Conservation (phyloP, 108 stramenopile genomes). For the Nitzschia putrida region DNA sequence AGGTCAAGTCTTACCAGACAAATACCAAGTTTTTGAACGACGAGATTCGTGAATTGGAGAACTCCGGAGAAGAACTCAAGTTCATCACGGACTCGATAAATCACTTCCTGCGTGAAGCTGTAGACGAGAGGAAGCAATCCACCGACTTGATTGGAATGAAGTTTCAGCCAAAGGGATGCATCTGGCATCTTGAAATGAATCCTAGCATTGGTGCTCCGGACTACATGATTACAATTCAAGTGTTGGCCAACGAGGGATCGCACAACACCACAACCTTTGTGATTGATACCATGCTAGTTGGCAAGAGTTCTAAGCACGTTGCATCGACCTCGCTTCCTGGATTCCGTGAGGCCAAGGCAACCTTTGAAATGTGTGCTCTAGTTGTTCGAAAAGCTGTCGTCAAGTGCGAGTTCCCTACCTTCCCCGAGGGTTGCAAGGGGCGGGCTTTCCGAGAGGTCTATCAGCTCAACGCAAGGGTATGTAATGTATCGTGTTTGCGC, state of each 20-base stretch:
- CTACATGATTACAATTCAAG: conserved; percentile 37
- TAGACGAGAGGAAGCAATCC: conserved; percentile 25
- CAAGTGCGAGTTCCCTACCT: conserved; percentile 77
- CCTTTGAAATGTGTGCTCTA: conserved; percentile 50
- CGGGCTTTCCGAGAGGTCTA: conserved; percentile 80
- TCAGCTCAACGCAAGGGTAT: conserved; percentile 88
- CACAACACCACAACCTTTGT: conserved; percentile 39
- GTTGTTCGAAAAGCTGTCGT: conserved; percentile 71
- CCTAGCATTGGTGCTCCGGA: conserved; percentile 37
- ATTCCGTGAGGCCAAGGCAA: conserved; percentile 49
- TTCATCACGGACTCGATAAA: conserved; percentile 42
- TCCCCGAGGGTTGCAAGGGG: conserved; percentile 85
- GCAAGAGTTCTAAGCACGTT: conserved; percentile 22
- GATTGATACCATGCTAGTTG: conserved; percentile 42
- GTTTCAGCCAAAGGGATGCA: conserved; percentile 50
- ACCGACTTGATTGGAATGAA: conserved; percentile 39
- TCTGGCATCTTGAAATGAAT: conserved; percentile 51
- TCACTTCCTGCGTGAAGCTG: conserved; percentile 37
- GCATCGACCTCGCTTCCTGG: conserved; percentile 41
- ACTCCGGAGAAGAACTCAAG: conserved; percentile 41
- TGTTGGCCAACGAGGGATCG: conserved; percentile 29
- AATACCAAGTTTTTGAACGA: conserved; percentile 39
- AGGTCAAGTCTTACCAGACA: conserved; percentile 50
- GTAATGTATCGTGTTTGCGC: conserved; percentile 21
- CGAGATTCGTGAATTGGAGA: conserved; percentile 29